Evolutionary conservation across 2,329 filamentous ascomycete species (phyloP), one percentile per base, ranked within the genome.

Genomic region (Xylariomycetidae sp.): DNA sequence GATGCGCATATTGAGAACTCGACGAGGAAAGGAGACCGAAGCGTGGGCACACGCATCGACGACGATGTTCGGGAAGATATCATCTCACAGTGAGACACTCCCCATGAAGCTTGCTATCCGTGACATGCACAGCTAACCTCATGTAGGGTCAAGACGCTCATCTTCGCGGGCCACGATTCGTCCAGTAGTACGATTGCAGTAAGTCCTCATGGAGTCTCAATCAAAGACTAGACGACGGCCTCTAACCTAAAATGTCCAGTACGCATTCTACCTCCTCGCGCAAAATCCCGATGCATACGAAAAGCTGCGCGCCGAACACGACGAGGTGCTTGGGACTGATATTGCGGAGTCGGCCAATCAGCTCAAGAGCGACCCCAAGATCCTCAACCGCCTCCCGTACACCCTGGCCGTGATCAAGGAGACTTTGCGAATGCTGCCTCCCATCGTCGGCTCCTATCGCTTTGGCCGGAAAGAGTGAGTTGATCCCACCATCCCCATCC

Each of bases 121-220:
- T n/a, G n/a, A n/a, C n/a, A n/a, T n/a, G n/a, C n/a, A n/a, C n/a
- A n/a, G n/a, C n/a, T n/a, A n/a, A n/a, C n/a, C n/a, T n/a, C n/a
- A n/a, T n/a, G 20, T 23, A 38, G 38, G 20, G n/a, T 42, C 11
- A 42, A 42, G 19, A n/a, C 28, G 6, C 37, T 40, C 26, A 13
- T 42, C 7, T 42, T 39, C 16, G 40, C 40, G 3, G 40, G 36
- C 3, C 33, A 42, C 11, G 40, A 42, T 19, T 36, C 40, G 3
- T 34, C 30, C n/a, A n/a, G 36, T 11, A 36, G 36, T 1, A 40
- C 40, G 2, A 32, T 40, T 13, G 34, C 33, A 18, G 39, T 37
- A 25, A 33, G 8, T 23, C 8, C n/a, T 23, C 8, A 23, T 8
- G 8, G 20, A n/a, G n/a, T n/a, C n/a, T n/a, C n/a, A n/a, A n/a